Evolutionary conservation across 371 early-diverging fungal species (phyloP), one percentile per base, ranked within the genome.

Genomic region (Mortierella sp.): DNA sequence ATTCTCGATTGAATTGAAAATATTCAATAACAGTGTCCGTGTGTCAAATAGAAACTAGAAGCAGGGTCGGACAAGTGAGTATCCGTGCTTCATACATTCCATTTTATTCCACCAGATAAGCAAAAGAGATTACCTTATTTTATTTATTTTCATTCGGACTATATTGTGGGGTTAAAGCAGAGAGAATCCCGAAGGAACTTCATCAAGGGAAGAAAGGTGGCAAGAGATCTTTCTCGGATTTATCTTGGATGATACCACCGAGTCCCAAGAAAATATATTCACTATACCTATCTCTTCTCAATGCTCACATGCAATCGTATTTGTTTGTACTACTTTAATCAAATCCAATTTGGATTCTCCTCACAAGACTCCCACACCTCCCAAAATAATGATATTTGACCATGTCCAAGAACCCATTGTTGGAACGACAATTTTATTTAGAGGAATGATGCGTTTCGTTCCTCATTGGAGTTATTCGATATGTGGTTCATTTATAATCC

Each of bases 1-100:
- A 47, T 69, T 62, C 57, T 56, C 63, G 63, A 69, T 47, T 69
- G 70, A 69, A 62, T 69, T 13, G 68, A 49, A 13, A n/a, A n/a
- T 19, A 47, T 47, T n/a, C 9, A 63, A 35, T 37, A 62, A 31
- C 10, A 40, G 28, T 19, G 59, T 67, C 59, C 49, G 59, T 67
- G 67, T 68, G 61, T 56, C 42, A 42, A 40, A 7, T n/a, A 60
- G 47, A 28, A 22, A 17, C 15, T n/a, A 47, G 4, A 47, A 23
- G 26, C 47, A 49, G 47, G 47, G 49, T 19, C 62, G 23, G 32
- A 22, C 34, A 34, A n/a, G n/a, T 7, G 22, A 34, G 49, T 31
- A 7, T 54, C 55, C 55, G 22, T 34, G n/a, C 37, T 59, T 34
- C 59, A 22, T 22, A 13, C 34, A 60, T 60, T 60, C 60, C 60